Conservation (phyloP, 305 asterid species). For the Solanum aculeatissimum region DNA sequence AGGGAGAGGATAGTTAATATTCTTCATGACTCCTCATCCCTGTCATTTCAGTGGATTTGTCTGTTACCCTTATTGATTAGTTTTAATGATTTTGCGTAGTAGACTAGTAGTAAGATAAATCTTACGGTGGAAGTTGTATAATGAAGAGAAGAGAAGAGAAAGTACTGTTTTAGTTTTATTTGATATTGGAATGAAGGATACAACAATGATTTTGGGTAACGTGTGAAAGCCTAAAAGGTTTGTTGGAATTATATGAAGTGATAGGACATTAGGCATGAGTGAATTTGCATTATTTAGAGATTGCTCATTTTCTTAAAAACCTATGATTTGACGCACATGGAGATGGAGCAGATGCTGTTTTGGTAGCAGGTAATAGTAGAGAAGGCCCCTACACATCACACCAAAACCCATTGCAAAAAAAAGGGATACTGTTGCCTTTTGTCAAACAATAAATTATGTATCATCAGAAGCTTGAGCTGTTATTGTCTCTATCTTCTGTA, state of each 20-base stretch:
- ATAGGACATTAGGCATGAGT: not conserved
- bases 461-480: not conserved
- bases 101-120: no score
- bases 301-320: not conserved
- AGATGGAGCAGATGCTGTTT: not conserved
- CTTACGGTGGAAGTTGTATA: no score
- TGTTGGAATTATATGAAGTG: not conserved
- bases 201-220: not conserved
- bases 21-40: not conserved
- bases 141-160: no score
- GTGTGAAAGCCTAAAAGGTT: not conserved
- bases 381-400: not conserved
- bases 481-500: not conserved
- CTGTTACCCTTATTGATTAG: not conserved
- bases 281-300: not conserved
- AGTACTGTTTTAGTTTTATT: not conserved
- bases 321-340: slow-evolving; percentile 1
- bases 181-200: not conserved
- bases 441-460: not conserved
- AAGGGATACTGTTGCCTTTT: not conserved
- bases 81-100: not conserved
- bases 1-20: not conserved
- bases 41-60: not conserved
- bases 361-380: not conserved
- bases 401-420: not conserved